phyloP scores from a whole-genome alignment of 352 stramenopile species.

The Phytopythium sindhum region DNA sequence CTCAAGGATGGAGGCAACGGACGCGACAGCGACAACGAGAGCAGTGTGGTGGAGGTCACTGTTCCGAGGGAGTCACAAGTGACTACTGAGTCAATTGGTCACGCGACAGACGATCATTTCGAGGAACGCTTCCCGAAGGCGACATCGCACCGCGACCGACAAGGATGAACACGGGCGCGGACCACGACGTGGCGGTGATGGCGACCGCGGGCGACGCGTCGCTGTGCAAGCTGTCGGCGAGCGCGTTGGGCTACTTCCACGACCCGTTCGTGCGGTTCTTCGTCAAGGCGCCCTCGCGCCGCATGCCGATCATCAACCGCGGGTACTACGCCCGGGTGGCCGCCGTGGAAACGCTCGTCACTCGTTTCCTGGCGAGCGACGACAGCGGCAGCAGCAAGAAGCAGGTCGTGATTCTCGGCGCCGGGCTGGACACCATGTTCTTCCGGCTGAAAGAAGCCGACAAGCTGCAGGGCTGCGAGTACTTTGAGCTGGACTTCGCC shows the following conservation, averaged over 20 bases:
- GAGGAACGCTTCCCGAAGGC: not conserved
- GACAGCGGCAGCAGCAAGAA: constrained; percentile 21
- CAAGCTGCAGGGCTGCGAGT: constrained; percentile 48
- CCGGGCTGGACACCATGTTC: constrained; percentile 83
- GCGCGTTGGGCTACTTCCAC: constrained; percentile 64
- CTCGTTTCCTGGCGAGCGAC: constrained; percentile 45
- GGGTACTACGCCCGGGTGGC: constrained; percentile 85
- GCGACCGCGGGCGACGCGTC: constrained; percentile 81
- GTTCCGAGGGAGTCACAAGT: not conserved
- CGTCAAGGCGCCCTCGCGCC: constrained; percentile 73
- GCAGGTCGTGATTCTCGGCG: constrained; percentile 82
- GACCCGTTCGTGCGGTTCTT: constrained; percentile 84
- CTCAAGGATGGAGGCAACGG: constrained; percentile 19
- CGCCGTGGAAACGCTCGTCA: constrained; percentile 66
- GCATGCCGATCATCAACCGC: constrained; percentile 89
- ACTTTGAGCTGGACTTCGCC: constrained; percentile 84
- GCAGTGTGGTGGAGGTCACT: not conserved
- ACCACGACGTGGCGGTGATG: constrained; percentile 74
- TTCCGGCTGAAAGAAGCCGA: constrained; percentile 59
- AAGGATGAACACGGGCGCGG: constrained; percentile 9
- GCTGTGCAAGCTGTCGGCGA: constrained; percentile 84
- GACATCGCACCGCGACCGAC: not conserved
- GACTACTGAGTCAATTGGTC: not conserved
- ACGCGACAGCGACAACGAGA: not conserved
- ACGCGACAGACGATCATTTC: not conserved